phyloP scores from a whole-genome alignment of 306 rosid species.

The Senna siamea region DNA sequence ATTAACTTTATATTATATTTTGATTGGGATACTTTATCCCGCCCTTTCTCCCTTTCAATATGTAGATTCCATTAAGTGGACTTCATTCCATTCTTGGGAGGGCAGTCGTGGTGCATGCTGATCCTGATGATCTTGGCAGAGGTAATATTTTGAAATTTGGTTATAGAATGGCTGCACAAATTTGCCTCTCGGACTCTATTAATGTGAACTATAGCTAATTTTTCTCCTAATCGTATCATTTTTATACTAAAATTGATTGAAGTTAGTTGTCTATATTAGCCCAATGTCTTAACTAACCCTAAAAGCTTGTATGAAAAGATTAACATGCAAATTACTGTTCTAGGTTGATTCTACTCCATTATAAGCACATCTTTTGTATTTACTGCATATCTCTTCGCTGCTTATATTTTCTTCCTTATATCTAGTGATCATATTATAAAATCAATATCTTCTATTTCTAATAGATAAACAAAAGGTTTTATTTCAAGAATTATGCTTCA shows the following conservation, averaged over 20 bases:
- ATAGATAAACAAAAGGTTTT: not conserved
- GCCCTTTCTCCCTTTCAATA: conserved; percentile 17
- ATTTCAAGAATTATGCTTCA: not conserved
- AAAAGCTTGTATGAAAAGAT: not conserved
- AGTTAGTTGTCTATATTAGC: not conserved
- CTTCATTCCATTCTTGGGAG: conserved; percentile 70
- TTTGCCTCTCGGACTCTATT: conserved; percentile 15
- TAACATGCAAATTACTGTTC: conserved; percentile 1
- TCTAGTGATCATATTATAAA: not conserved
- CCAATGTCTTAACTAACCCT: not conserved
- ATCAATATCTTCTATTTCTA: not conserved
- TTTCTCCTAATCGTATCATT: conserved; percentile 11
- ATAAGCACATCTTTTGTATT: not conserved
- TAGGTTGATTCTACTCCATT: conserved; percentile 13
- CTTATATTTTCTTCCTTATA: not conserved
- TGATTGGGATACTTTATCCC: conserved; percentile 7
- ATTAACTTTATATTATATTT: not conserved
- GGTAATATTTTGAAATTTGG: conserved; percentile 49
- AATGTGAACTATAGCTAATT: conserved; percentile 3
- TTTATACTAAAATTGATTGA: not conserved
- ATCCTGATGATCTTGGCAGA: conserved; percentile 78
- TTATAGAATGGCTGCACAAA: not conserved
- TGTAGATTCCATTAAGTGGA: conserved; percentile 63
- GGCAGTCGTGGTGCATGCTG: conserved; percentile 76
- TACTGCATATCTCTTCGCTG: not conserved